Conservation (phyloP, 2,329 filamentous ascomycete species). For the Cephalotrichum gorgonifer region DNA sequence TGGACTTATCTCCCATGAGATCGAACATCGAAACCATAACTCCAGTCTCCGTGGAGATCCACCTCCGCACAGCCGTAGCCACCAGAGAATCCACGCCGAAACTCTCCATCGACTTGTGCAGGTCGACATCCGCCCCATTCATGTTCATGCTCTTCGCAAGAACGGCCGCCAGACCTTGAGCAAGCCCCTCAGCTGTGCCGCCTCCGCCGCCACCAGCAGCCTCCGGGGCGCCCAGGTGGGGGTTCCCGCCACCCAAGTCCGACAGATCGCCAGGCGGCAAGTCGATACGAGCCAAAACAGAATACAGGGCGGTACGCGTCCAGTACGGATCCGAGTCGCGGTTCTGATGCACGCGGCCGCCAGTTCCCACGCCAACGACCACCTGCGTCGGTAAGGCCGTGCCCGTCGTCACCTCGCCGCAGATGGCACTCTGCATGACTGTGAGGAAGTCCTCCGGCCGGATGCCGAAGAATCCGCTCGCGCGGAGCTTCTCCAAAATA, state of each 20-base stretch:
- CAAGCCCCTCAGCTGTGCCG: constrained; percentile 27
- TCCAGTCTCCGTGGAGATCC: constrained; percentile 32
- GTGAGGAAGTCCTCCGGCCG: constrained; percentile 37
- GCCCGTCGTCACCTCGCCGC: constrained; percentile 9
- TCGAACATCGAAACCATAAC: constrained; percentile 37
- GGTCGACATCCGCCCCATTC: constrained; percentile 20
- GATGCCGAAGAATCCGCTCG: constrained; percentile 43
- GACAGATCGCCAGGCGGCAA: not conserved
- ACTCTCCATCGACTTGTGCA: constrained; percentile 18
- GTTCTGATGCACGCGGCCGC: constrained; percentile 42
- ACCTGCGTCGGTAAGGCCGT: constrained; percentile 32
- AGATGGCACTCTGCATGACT: constrained; percentile 35
- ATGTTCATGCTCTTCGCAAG: constrained; percentile 37
- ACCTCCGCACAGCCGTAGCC: constrained; percentile 39
- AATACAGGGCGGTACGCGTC: constrained; percentile 37
- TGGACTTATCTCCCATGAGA: constrained; percentile 30
- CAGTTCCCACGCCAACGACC: constrained; percentile 42
- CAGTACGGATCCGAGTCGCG: constrained; percentile 42
- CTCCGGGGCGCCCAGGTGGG: not conserved
- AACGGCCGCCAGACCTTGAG: constrained; percentile 39
- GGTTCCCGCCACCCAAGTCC: not conserved
- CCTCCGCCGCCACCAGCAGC: not conserved
- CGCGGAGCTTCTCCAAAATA: constrained; percentile 37
- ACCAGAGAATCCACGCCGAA: constrained; percentile 35
- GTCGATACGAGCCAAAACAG: constrained; percentile 37